Evolutionary conservation across 1,284 basidiomycete species (phyloP), one percentile per base, ranked within the genome.

Genomic region (Sphaerobolus stellatus): DNA sequence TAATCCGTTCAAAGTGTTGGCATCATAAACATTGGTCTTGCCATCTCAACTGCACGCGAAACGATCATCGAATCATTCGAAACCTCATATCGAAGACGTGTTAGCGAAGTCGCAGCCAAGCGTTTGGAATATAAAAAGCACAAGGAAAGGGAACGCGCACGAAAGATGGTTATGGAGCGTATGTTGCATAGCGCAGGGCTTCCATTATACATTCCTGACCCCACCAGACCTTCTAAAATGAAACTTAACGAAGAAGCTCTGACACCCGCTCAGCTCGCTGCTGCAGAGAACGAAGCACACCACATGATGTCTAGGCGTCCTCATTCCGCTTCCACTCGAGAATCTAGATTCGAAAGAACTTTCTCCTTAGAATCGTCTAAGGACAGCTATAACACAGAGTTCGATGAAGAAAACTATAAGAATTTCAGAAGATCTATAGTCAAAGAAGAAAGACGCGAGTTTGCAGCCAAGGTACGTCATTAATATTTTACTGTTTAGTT

Each of bases 1-100:
- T 48, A 3, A 8, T 3, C n/a, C 13, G 28, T 34, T 55, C 59
- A 61, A 34, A 61, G 66, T 0, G 44, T 56, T 8, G 70, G 72
- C 1, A 70, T 75, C 50, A 50, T 73, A 20, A 64, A 72, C 27
- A 59, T 75, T 5, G 73, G 82, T 27, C 70, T 91, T 7, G 80
- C 82, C 1, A 81, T 93, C 28, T 78, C 79, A 2, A 76, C 88
- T 50, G 80, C 80, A 11, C 79, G 88, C 14, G 87, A 89, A 61
- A 85, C 83, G 0, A 79, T 92, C 45, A 71, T 90, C 24, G 90
- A 93, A 66, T 79, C 76, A 3, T 75, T 86, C 36, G 82, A 84
- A 63, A 72, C 83, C 5, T 75, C 78, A 1, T 84, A 86, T 60
- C 74, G 80, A n/a, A 81, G 84, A 7, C 40, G 63, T 84, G 52